Base-by-base conservation (phyloP, 495 filamentous ascomycete genomes). In the Clohesyomyces aquaticus region DNA sequence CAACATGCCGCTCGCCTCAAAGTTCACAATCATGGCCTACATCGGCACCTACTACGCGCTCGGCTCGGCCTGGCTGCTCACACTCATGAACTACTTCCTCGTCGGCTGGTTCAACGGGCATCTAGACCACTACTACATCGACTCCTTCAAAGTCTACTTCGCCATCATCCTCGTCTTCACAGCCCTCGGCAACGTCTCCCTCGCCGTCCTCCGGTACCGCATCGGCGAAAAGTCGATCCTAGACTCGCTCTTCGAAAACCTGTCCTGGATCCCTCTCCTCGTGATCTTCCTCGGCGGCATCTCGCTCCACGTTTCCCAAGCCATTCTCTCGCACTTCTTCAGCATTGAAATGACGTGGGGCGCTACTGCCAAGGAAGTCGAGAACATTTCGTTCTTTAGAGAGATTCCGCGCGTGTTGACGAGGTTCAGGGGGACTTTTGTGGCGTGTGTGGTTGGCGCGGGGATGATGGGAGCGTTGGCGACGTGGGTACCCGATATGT, bases 31-130 rank as follows among this genome's bases (percentile, higher is more conserved):
- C 67, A 79, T 91, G 69, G 89, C 89, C 0, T 93, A 93, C 71
- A 88, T 93, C 65, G 89, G 90, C n/a, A 92, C 89, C 16, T 93
- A 93, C 77, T 93, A 92, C 73, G 89, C 89, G 55, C 87, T 93
- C 60, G 89, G 82, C 22, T 86, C 87, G 9, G 87, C 89, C 43
- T 91, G 89, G 89, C 81, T 91, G 69, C 81, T 93, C 77, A 91
- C 89, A 1, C 79, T 86, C 9, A 77, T 79, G 64, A 93, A 93
- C 77, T 93, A 91, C 74, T 89, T 92, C 77, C 76, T 89, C 53
- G 82, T 89, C 55, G 89, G 79, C 23, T 81, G 79, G 79, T 75
- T 76, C 66, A 77, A 80, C 48, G 77, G 77, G 14, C 62, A 68
- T 32, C 62, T 80, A 23, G 79, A 81, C 57, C 73, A 80, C 19